Evolutionary conservation across 371 early-diverging fungal species (phyloP).

Genomic region (Saksenaea oblongispora): DNA sequence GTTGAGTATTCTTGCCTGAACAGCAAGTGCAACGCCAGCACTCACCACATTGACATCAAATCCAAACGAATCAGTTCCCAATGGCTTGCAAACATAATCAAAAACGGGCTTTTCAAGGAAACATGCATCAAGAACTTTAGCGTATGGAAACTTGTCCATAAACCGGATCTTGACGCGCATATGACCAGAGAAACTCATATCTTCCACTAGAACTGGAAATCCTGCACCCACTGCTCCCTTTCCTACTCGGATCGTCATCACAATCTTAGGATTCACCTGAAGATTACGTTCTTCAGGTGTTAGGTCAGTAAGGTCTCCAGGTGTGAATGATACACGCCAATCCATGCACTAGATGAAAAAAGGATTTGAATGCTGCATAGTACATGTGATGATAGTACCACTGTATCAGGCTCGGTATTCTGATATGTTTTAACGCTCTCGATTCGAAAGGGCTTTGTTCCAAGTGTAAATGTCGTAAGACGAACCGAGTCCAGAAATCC

Average conservation of each 20-base stretch:
- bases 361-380: not conserved
- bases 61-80: conserved; percentile 85
- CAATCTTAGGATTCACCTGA: conserved; percentile 91
- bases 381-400: conserved; percentile 49
- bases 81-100: conserved; percentile 93
- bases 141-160: conserved; percentile 85
- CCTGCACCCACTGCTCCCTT: conserved; percentile 88
- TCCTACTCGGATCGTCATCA: conserved; percentile 87
- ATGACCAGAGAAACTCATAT: conserved; percentile 87
- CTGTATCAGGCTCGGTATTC: conserved; percentile 76
- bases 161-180: conserved; percentile 81
- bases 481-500: conserved; percentile 87
- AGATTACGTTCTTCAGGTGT: conserved; percentile 58
- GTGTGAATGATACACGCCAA: conserved; percentile 88
- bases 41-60: conserved; percentile 79
- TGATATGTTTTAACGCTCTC: conserved; percentile 82
- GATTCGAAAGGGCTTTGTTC: conserved; percentile 92
- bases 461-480: conserved; percentile 94
- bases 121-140: conserved; percentile 83
- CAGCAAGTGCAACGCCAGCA: not conserved
- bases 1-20: not conserved
- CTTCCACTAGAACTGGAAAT: conserved; percentile 90
- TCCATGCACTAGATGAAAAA: conserved; percentile 77
- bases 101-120: conserved; percentile 90
- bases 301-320: conserved; percentile 74